Conservation (phyloP, 805 yeast species). For the Cyberlindnera bimundalis region DNA sequence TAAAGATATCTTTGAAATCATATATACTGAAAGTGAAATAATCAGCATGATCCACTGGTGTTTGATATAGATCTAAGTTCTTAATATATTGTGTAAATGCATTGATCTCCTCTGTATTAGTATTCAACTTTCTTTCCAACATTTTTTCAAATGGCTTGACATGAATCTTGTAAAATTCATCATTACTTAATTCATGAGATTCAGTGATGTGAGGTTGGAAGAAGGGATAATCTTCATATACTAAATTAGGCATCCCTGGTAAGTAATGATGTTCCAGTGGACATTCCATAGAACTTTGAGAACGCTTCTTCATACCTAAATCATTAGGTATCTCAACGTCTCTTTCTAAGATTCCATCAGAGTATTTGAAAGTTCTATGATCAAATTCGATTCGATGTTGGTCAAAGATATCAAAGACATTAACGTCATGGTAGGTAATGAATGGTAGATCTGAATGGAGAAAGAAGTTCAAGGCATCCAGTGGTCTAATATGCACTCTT, state of each 20-base stretch:
- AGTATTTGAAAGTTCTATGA: conserved; percentile 8
- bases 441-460: conserved; percentile 23
- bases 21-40: conserved; percentile 15
- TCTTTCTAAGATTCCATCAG: conserved; percentile 23
- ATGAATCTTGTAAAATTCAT: conserved; percentile 13
- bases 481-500: not conserved
- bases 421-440: conserved; percentile 21
- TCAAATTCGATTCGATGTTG: conserved; percentile 7
- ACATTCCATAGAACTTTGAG: conserved; percentile 10
- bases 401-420: conserved; percentile 22
- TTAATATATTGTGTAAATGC: conserved; percentile 13
- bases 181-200: conserved; percentile 18
- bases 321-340: conserved; percentile 20
- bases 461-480: conserved; percentile 14
- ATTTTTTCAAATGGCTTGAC: conserved; percentile 15
- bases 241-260: conserved; percentile 23
- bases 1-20: conserved; percentile 19
- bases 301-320: conserved; percentile 19
- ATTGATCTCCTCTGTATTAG: not conserved
- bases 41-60: conserved; percentile 12
- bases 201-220: conserved; percentile 19
- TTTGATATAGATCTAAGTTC: conserved; percentile 14
- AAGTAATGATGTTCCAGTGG: conserved; percentile 19
- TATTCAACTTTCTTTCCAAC: conserved; percentile 4
- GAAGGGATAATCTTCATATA: conserved; percentile 26